Conservation (phyloP, 495 filamentous ascomycete genomes). For the Cudoniella acicularis region DNA sequence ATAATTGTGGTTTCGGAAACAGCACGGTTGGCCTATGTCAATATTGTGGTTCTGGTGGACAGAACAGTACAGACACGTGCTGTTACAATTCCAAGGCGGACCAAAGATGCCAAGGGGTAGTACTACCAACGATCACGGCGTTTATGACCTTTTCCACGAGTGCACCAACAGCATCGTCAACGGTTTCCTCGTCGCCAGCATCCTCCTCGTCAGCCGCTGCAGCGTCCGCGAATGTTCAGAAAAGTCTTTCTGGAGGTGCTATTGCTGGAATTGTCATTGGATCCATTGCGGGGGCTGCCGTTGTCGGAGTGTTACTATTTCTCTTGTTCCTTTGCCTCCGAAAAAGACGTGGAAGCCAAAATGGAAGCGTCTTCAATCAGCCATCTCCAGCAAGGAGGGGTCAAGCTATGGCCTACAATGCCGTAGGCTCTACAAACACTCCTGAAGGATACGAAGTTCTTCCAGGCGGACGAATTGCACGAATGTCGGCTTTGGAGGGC, state of each 20-base stretch:
- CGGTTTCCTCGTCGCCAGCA: conserved; percentile 32
- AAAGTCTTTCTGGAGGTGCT: conserved; percentile 64
- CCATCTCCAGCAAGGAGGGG: conserved; percentile 69
- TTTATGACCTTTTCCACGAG: conserved; percentile 62
- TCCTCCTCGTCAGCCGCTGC: conserved; percentile 18
- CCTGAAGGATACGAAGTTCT: conserved; percentile 67
- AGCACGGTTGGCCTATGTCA: conserved; percentile 84
- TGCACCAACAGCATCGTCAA: conserved; percentile 39
- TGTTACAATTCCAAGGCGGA: conserved; percentile 78
- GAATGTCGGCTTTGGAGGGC: conserved; percentile 91
- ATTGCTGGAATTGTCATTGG: conserved; percentile 93
- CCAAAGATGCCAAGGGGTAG: conserved; percentile 64
- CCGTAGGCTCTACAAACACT: conserved; percentile 27
- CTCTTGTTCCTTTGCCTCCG: conserved; percentile 57
- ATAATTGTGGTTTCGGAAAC: conserved; percentile 80
- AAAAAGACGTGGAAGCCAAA: conserved; percentile 54
- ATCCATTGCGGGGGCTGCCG: conserved; percentile 64
- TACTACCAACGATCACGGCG: conserved; percentile 69
- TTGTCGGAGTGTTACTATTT: conserved; percentile 60
- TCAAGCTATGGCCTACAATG: conserved; percentile 28
- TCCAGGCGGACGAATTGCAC: conserved; percentile 83
- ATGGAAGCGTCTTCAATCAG: conserved; percentile 75
- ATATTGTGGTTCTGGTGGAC: conserved; percentile 76
- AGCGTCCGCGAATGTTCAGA: conserved; percentile 4
- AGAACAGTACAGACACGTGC: conserved; percentile 92